Conservation (phyloP, 176 grass and related monocot genomes). For the Ensete ventricosum region DNA sequence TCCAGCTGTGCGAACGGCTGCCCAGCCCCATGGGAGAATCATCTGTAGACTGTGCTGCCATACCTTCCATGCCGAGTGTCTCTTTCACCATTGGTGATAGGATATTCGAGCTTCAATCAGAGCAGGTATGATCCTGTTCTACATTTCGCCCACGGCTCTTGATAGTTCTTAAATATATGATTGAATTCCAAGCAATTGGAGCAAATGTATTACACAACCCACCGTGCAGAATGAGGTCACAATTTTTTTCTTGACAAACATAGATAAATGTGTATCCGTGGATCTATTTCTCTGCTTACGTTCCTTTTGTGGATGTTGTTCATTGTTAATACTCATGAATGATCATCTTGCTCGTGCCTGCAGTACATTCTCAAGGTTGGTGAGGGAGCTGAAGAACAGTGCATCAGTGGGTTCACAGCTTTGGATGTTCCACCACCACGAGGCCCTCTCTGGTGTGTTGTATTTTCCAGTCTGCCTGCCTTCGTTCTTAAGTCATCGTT, state of each 20-base stretch:
- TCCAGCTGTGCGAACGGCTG: constrained; percentile 14
- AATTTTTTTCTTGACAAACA: too few relatives aligned
- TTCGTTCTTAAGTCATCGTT: neutral
- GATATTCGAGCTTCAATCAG: constrained; percentile 46
- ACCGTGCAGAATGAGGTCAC: too few relatives aligned
- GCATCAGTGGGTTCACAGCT: constrained; percentile 95
- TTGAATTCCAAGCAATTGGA: neutral
- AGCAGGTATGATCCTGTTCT: constrained; percentile 35
- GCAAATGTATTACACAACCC: too few relatives aligned
- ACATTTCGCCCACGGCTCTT: too few relatives aligned
- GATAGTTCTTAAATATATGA: neutral
- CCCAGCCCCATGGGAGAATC: constrained; percentile 41
- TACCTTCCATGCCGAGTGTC: constrained; percentile 59
- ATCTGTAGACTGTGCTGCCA: constrained; percentile 53
- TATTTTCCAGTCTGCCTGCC: neutral
- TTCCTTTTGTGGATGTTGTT: neutral
- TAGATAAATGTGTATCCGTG: neutral
- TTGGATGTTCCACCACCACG: constrained; percentile 68
- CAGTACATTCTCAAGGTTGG: constrained; percentile 87
- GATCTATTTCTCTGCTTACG: neutral
- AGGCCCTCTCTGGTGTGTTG: constrained; percentile 68
- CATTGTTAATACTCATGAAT: neutral
- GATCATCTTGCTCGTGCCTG: neutral
- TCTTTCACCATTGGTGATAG: constrained; percentile 64
- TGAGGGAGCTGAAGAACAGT: constrained; percentile 48